Percentiles rank a stretch among this genome's conserved stretches.
These are phyloP conservation scores for Grammothele lineata DNA, from an alignment of 768 basidiomycete genomes.

Conservation along the genomic window DNA sequence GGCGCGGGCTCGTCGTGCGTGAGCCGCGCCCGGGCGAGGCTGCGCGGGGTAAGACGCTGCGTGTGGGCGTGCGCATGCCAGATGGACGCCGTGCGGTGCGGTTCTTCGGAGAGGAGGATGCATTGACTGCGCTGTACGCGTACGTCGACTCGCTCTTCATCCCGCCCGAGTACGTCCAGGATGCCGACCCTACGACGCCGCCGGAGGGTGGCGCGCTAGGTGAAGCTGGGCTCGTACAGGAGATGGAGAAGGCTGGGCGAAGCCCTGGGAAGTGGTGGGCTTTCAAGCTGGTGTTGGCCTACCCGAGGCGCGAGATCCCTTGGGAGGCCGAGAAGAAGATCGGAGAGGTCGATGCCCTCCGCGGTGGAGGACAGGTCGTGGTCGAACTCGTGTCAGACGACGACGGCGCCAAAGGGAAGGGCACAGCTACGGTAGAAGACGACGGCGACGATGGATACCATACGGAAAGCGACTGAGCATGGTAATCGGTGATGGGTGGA, in stretches of 20 bases:
- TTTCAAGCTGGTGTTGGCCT: slow-evolving; percentile 65
- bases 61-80: slow-evolving; percentile 51
- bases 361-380: slow-evolving; percentile 64
- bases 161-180: slow-evolving; percentile 34
- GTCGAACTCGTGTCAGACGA: slow-evolving; percentile 42
- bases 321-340: slow-evolving; percentile 41
- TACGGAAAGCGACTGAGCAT: slow-evolving; percentile 15
- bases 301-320: slow-evolving; percentile 61
- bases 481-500: too few relatives aligned
- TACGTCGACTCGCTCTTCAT: slow-evolving; percentile 64
- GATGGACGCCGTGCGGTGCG: slow-evolving; percentile 51
- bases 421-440: slow-evolving; percentile 20
- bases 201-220: slow-evolving; percentile 31
- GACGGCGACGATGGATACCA: slow-evolving; percentile 21
- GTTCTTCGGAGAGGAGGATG: slow-evolving; percentile 44
- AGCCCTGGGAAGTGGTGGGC: slow-evolving; percentile 57
- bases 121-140: slow-evolving; percentile 64
- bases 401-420: slow-evolving; percentile 13
- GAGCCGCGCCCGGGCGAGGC: slow-evolving; percentile 27
- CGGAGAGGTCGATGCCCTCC: slow-evolving; percentile 43
- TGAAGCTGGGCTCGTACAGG: slow-evolving; percentile 34
- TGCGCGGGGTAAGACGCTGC: slow-evolving; percentile 40
- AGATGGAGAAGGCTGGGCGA: slow-evolving; percentile 20
- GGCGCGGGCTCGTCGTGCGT: slow-evolving; percentile 40
- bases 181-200: slow-evolving; percentile 39